phyloP scores from a whole-genome alignment of 306 rosid genomes.

The Gastrolobium villosum region DNA sequence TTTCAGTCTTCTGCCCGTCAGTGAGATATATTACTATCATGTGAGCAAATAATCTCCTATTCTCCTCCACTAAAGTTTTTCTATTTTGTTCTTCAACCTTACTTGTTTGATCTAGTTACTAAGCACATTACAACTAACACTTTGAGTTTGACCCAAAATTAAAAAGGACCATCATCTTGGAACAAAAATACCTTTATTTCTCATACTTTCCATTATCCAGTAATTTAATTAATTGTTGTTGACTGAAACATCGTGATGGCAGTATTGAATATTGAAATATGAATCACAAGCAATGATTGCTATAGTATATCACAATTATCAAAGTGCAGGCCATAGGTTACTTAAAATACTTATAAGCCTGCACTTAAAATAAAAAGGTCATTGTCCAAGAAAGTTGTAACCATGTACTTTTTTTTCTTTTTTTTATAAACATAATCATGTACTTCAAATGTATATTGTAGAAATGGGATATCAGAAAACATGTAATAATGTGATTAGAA shows the following conservation, averaged over 20 bases:
- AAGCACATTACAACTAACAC: constrained; percentile 37
- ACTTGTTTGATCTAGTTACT: constrained; percentile 24
- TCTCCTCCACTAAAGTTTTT: constrained; percentile 6
- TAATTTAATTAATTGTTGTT: constrained; percentile 23
- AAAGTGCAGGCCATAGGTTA: constrained; percentile 34
- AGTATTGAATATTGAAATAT: constrained; percentile 34
- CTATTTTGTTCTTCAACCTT: constrained; percentile 7
- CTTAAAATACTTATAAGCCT: constrained; percentile 16
- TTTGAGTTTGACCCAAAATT: background rate
- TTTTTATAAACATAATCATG: background rate
- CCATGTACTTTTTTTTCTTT: background rate
- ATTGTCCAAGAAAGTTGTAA: constrained; percentile 25
- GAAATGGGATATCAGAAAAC: constrained; percentile 28
- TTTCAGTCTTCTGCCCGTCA: constrained; percentile 3
- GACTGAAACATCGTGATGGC: constrained; percentile 19
- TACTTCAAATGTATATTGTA: constrained; percentile 35
- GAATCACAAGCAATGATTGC: constrained; percentile 36
- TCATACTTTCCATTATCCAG: constrained; percentile 36
- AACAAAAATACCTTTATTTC: constrained; percentile 29
- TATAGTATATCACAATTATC: constrained; percentile 29
- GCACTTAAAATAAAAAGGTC: constrained; percentile 22
- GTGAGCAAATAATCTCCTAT: constrained; percentile 25
- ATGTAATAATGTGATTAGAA: constrained; percentile 34
- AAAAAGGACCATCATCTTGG: constrained; percentile 20
- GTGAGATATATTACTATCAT: constrained; percentile 23